Conservation (phyloP, 1,284 basidiomycete species). For the Ustilago sp. region DNA sequence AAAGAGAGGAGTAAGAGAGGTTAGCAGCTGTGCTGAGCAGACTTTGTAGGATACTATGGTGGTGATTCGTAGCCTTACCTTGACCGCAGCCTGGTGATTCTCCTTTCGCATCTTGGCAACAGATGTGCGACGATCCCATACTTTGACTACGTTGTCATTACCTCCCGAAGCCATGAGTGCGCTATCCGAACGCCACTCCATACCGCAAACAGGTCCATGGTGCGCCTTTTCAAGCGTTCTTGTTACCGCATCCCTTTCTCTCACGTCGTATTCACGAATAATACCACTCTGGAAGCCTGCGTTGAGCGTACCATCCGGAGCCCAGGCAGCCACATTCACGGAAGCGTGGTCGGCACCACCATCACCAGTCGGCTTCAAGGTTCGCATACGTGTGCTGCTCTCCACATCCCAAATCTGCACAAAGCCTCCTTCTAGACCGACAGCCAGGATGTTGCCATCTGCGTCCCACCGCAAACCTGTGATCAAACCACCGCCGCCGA, state of each 20-base stretch:
- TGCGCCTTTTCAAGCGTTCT: slow-evolving; percentile 65
- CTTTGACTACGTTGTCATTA: slow-evolving; percentile 93
- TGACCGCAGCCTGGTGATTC: slow-evolving; percentile 66
- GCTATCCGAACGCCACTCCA: slow-evolving; percentile 70
- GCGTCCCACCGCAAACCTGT: slow-evolving; percentile 86
- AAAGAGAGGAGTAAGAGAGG: neutral
- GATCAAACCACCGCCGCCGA: slow-evolving; percentile 72
- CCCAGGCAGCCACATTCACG: slow-evolving; percentile 63
- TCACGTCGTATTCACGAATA: slow-evolving; percentile 67
- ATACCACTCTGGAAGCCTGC: slow-evolving; percentile 64
- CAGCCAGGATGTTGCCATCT: slow-evolving; percentile 86
- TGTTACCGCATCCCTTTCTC: slow-evolving; percentile 59
- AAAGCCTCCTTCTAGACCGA: slow-evolving; percentile 85
- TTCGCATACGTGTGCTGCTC: slow-evolving; percentile 81
- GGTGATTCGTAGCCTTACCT: slow-evolving; percentile 15
- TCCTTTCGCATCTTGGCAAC: slow-evolving; percentile 95
- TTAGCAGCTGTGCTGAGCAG: neutral
- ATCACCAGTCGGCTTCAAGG: slow-evolving; percentile 70
- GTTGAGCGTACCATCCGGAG: slow-evolving; percentile 63
- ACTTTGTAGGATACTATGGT: too few relatives aligned
- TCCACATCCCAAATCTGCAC: slow-evolving; percentile 97
- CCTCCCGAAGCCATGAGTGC: slow-evolving; percentile 91
- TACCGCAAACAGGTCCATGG: slow-evolving; percentile 63
- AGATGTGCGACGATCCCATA: slow-evolving; percentile 87
- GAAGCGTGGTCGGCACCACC: slow-evolving; percentile 63